A percentile compares a stretch with the other conserved stretches of the same genome.
Conservation (phyloP, 164 flowering plant genomes). For the Kingdonia uniflora region DNA sequence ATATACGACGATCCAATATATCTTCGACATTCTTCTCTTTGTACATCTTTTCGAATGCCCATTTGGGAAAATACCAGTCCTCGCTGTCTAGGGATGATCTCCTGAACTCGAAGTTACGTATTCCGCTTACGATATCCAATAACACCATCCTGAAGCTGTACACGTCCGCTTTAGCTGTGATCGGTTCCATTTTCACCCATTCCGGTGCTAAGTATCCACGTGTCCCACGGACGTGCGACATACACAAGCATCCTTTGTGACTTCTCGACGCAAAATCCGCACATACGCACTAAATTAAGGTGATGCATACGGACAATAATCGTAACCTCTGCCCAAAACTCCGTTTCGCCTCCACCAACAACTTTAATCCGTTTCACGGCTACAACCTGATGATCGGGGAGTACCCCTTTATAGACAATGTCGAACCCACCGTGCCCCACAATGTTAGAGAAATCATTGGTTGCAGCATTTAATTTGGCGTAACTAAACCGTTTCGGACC, state of each 20-base stretch:
- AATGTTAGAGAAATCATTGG: no score
- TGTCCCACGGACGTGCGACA: neutral
- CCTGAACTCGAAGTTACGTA: neutral
- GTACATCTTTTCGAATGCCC: constrained; percentile 1
- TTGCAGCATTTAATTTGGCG: no score
- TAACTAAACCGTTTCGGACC: no score
- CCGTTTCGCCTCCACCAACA: no score
- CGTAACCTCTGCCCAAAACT: neutral
- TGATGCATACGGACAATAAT: neutral
- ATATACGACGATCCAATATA: no score
- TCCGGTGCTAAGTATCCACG: neutral
- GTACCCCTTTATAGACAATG: neutral
- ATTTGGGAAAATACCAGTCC: neutral
- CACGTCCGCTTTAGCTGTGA: neutral
- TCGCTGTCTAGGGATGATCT: neutral
- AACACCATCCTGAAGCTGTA: neutral
- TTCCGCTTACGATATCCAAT: neutral
- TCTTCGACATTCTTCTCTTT: no score
- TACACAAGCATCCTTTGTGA: neutral
- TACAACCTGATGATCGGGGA: neutral
- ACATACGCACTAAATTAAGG: neutral
- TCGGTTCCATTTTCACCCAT: neutral
- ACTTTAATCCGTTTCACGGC: neutral
- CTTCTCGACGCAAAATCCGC: neutral
- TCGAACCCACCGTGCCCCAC: constrained; percentile 1